phyloP scores from a whole-genome alignment of 192 early-diverging fungal genomes.

The Coemansia sp. region DNA sequence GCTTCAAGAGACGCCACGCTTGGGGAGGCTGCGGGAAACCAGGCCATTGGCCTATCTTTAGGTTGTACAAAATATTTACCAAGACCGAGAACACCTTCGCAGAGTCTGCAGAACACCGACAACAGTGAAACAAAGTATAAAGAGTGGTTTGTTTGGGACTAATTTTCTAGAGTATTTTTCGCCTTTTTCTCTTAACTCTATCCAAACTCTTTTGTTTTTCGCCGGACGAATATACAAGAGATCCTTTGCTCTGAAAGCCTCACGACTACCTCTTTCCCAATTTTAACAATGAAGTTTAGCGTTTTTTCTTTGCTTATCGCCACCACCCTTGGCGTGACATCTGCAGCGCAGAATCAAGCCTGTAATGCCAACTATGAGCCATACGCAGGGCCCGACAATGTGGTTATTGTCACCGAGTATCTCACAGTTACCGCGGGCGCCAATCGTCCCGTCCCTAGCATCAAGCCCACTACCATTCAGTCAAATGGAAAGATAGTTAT shows the following conservation, averaged over 20 bases:
- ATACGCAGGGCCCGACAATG: neutral
- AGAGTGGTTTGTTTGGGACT: neutral
- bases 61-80: neutral
- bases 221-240: neutral
- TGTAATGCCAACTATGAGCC: neutral
- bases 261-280: neutral
- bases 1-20: neutral
- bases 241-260: neutral
- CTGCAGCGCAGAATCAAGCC: neutral
- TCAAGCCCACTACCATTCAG: neutral
- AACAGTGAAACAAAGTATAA: neutral
- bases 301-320: conserved; percentile 12
- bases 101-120: neutral
- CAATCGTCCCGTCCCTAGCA: neutral
- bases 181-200: neutral
- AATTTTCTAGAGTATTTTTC: neutral
- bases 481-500: conserved; percentile 12
- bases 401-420: neutral
- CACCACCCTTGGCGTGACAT: conserved; percentile 4
- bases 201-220: neutral
- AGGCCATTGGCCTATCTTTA: neutral
- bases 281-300: conserved; percentile 21
- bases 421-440: neutral
- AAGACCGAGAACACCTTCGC: neutral
- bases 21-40: neutral